phyloP scores from a whole-genome alignment of 1,139 yeast genomes.

The Keqinozyma sinolaborantium region DNA sequence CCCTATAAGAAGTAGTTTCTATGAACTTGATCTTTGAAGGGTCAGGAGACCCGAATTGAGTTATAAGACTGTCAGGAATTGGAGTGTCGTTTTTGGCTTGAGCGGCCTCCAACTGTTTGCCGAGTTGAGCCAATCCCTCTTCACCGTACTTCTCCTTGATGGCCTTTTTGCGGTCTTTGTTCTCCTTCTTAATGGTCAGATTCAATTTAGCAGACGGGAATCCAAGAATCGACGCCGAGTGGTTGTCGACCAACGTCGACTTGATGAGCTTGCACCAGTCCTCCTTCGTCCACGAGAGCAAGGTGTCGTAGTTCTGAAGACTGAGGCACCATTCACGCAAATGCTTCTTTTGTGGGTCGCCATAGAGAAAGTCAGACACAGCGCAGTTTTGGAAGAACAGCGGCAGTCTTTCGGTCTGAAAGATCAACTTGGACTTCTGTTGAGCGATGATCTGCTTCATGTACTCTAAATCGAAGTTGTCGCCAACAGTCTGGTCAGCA shows the following conservation, averaged over 20 bases:
- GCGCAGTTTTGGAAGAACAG: conserved; percentile 62
- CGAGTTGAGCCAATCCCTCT: conserved; percentile 55
- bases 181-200: conserved; percentile 46
- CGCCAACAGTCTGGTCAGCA: conserved; percentile 42
- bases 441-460: conserved; percentile 67
- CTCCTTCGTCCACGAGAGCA: conserved; percentile 57
- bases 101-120: conserved; percentile 53
- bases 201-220: conserved; percentile 70
- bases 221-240: conserved; percentile 72
- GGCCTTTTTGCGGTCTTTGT: conserved; percentile 44
- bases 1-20: conserved; percentile 58
- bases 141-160: conserved; percentile 55
- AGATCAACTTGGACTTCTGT: conserved; percentile 58
- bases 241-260: conserved; percentile 55
- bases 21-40: conserved; percentile 75
- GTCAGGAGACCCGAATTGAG: conserved; percentile 65
- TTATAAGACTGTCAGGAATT: conserved; percentile 67
- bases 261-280: conserved; percentile 65
- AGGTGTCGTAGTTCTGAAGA: conserved; percentile 56
- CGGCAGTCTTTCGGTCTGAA: conserved; percentile 65
- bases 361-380: conserved; percentile 78
- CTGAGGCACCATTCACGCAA: conserved; percentile 52
- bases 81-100: conserved; percentile 64
- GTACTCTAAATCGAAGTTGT: conserved; percentile 58
- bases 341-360: conserved; percentile 57